phyloP scores from a whole-genome alignment of 176 grass and related monocot genomes.

The Miscanthus lutarioriparius region DNA sequence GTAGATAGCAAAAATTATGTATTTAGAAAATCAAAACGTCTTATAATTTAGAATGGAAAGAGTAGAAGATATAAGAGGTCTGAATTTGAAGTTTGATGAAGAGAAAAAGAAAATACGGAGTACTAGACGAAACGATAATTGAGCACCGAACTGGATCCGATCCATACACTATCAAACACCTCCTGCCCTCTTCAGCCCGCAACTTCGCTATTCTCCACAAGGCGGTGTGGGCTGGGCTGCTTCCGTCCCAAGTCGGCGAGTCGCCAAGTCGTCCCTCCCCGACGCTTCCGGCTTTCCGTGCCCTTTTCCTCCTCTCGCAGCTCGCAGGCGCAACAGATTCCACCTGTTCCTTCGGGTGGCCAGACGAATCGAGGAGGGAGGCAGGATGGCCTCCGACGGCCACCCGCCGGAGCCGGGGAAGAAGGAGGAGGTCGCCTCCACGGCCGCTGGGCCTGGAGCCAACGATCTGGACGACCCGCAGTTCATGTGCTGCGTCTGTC shows the following conservation, averaged over 20 bases:
- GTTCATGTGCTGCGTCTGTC: slow-evolving; percentile 87
- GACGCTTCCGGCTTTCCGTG: slow-evolving; percentile 3
- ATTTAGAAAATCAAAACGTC: no score
- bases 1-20: no score
- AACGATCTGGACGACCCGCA: slow-evolving; percentile 33
- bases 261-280: neutral
- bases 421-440: neutral
- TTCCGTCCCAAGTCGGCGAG: neutral
- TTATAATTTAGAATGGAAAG: no score
- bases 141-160: no score
- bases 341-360: neutral
- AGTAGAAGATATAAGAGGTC: no score
- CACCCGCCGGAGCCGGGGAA: slow-evolving; percentile 8
- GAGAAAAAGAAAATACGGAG: no score
- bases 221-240: no score
- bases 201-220: no score
- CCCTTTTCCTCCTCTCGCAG: slow-evolving; percentile 9
- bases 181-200: no score
- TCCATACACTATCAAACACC: no score
- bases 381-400: slow-evolving; percentile 46
- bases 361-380: neutral
- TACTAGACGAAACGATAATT: no score
- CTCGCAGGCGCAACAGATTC: slow-evolving; percentile 3
- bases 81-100: no score
- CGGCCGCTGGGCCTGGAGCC: neutral